phyloP scores from a whole-genome alignment of 2,329 filamentous ascomycete genomes.

The Byssochlamys sp. region DNA sequence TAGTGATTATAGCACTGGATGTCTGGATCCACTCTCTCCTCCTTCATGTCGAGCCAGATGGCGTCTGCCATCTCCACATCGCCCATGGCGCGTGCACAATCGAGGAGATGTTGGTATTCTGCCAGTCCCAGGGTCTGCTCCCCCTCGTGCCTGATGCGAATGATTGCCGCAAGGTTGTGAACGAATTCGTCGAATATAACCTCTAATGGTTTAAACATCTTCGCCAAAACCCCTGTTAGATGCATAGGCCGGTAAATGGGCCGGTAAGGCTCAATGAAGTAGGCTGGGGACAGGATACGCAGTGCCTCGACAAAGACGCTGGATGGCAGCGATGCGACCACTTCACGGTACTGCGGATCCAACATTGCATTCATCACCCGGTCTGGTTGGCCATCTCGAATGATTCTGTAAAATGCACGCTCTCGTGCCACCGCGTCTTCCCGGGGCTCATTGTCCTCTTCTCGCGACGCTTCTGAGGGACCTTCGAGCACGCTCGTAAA shows the following conservation, averaged over 20 bases:
- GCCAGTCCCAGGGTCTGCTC: slow-evolving; percentile 32
- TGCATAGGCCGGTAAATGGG: slow-evolving; percentile 43
- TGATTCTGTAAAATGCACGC: slow-evolving; percentile 15
- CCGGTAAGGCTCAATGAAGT: slow-evolving; percentile 41
- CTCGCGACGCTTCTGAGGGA: not conserved
- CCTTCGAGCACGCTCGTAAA: not conserved
- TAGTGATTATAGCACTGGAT: slow-evolving; percentile 47
- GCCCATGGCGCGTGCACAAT: slow-evolving; percentile 41
- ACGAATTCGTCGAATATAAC: slow-evolving; percentile 33
- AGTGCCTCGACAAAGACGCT: slow-evolving; percentile 56
- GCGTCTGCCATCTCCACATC: slow-evolving; percentile 33
- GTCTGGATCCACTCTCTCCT: slow-evolving; percentile 34
- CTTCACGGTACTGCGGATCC: slow-evolving; percentile 19
- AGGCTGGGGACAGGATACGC: slow-evolving; percentile 49
- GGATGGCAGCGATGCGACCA: slow-evolving; percentile 38
- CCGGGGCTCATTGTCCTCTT: not conserved
- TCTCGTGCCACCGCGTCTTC: not conserved
- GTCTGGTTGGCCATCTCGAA: slow-evolving; percentile 31
- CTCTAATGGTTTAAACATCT: slow-evolving; percentile 31
- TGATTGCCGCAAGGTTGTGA: slow-evolving; percentile 27
- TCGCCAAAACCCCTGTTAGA: slow-evolving; percentile 33
- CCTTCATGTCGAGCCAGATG: slow-evolving; percentile 39
- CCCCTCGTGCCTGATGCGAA: slow-evolving; percentile 26
- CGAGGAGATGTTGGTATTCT: slow-evolving; percentile 47
- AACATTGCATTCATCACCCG: slow-evolving; percentile 29